phyloP scores from a whole-genome alignment of 768 basidiomycete genomes.

The Serendipita sp. region DNA sequence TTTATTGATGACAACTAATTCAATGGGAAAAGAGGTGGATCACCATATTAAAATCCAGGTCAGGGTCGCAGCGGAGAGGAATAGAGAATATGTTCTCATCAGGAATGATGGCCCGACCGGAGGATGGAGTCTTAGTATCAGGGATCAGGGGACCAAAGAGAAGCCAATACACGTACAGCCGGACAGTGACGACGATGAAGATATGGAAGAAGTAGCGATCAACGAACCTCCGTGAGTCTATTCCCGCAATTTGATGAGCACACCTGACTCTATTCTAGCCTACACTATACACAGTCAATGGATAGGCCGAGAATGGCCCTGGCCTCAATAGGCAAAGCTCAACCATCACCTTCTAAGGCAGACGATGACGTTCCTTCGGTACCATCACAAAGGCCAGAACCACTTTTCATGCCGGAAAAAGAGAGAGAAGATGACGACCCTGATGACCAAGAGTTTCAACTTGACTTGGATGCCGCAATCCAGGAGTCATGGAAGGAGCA shows the following conservation, averaged over 20 bases:
- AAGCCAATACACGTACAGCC: conserved; percentile 80
- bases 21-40: conserved; percentile 56
- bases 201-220: conserved; percentile 69
- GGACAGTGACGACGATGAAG: conserved; percentile 34
- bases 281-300: background rate
- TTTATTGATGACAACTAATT: conserved; percentile 79
- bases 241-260: background rate
- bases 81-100: conserved; percentile 85
- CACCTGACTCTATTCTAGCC: background rate
- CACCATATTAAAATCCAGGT: conserved; percentile 71
- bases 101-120: conserved; percentile 79
- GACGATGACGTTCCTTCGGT: background rate
- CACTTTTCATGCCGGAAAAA: conserved; percentile 39
- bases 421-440: conserved; percentile 13
- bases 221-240: conserved; percentile 25
- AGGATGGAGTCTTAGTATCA: conserved; percentile 88
- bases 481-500: conserved; percentile 39
- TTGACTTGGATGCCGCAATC: conserved; percentile 41
- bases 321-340: conserved; percentile 36
- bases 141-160: conserved; percentile 66
- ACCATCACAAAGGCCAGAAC: conserved; percentile 19
- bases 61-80: conserved; percentile 87
- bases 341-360: conserved; percentile 12
- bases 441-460: conserved; percentile 33
- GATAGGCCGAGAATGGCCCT: conserved; percentile 42